phyloP scores from a whole-genome alignment of 192 early-diverging fungal genomes.

The Coemansia sp. region DNA sequence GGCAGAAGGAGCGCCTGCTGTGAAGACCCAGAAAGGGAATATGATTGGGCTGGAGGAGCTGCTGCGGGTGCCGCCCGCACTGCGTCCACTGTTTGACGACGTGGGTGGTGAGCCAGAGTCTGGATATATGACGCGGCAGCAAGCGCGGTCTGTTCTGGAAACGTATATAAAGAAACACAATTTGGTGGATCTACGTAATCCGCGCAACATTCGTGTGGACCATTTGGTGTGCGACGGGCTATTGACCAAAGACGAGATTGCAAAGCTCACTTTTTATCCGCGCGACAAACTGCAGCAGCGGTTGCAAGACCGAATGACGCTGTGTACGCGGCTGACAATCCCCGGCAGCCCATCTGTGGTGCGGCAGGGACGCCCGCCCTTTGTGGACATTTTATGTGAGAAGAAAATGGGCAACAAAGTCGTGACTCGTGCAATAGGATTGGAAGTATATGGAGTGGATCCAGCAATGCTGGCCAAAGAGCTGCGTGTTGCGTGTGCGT shows the following conservation, averaged over 20 bases:
- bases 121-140: constrained; percentile 59
- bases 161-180: constrained; percentile 64
- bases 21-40: neutral
- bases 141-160: constrained; percentile 60
- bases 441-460: constrained; percentile 43
- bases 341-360: constrained; percentile 18
- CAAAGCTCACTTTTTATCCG: constrained; percentile 53
- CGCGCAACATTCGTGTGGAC: constrained; percentile 67
- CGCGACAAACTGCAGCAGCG: constrained; percentile 61
- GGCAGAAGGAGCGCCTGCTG: neutral
- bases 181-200: constrained; percentile 60
- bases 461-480: constrained; percentile 40
- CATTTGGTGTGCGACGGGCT: constrained; percentile 64
- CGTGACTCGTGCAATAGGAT: constrained; percentile 40
- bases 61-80: constrained; percentile 54
- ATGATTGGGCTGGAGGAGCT: constrained; percentile 54
- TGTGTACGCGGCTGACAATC: constrained; percentile 38
- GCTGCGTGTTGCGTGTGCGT: constrained; percentile 40
- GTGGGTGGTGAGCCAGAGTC: constrained; percentile 52
- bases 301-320: constrained; percentile 48
- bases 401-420: constrained; percentile 53
- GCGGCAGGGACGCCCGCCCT: constrained; percentile 33
- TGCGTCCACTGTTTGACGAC: constrained; percentile 58
- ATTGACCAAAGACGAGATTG: constrained; percentile 67
- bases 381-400: constrained; percentile 39